These are phyloP conservation scores for Aspergillus sp. DNA, from an alignment of 2,329 filamentous ascomycete genomes.

Conservation along the genomic window DNA sequence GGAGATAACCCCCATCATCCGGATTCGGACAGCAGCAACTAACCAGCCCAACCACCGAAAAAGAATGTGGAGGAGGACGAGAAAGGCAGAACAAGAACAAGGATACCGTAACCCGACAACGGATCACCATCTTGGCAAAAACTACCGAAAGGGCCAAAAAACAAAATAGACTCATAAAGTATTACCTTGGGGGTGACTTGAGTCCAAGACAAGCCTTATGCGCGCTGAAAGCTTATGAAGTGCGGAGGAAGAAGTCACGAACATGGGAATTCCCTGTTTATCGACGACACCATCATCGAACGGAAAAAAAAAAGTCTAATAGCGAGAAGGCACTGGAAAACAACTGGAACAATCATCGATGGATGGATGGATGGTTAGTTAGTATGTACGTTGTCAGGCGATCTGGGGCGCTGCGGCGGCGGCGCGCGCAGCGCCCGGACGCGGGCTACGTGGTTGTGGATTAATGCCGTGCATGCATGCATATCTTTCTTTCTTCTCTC, in stretches of 20 bases:
- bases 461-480: constrained; percentile 16
- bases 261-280: constrained; percentile 10
- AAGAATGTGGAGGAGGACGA: background rate
- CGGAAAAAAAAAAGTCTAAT: background rate
- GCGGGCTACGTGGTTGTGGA: constrained; percentile 6
- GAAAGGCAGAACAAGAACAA: too few relatives aligned
- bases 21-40: background rate
- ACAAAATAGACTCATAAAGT: background rate
- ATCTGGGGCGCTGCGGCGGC: background rate
- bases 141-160: background rate
- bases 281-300: background rate
- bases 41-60: too few relatives aligned
- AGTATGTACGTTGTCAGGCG: constrained; percentile 1
- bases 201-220: constrained; percentile 13
- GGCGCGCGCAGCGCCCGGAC: background rate
- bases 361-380: too few relatives aligned
- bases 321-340: background rate
- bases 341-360: too few relatives aligned
- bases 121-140: background rate
- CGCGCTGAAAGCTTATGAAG: constrained; percentile 12
- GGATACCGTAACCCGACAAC: too few relatives aligned
- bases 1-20: background rate
- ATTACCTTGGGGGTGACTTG: too few relatives aligned
- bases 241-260: background rate
- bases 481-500: background rate